A percentile compares a stretch with the other conserved stretches of the same genome.
Conservation (phyloP, 345 rosid genomes). For the Linum lewisii region DNA sequence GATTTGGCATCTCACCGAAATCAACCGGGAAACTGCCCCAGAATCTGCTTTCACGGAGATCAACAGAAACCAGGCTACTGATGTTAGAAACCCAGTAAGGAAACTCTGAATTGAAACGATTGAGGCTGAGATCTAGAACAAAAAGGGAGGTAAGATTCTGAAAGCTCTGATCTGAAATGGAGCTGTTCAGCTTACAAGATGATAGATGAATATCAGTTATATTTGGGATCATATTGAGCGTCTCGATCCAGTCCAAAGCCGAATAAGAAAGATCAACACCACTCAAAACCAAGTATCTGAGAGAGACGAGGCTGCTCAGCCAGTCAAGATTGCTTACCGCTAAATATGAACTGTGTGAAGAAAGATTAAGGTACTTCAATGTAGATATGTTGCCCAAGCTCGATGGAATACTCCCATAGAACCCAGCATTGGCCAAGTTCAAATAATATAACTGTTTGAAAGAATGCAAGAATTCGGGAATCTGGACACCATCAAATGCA, state of each 20-base stretch:
- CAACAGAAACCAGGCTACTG: slow-evolving; percentile 13
- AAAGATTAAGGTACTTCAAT: slow-evolving; percentile 31
- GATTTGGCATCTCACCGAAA: slow-evolving; percentile 3
- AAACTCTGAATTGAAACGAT: slow-evolving; percentile 11
- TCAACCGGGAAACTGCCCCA: slow-evolving; percentile 34
- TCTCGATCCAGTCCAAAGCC: slow-evolving; percentile 11
- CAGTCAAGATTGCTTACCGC: slow-evolving; percentile 23
- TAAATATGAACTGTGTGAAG: slow-evolving; percentile 13
- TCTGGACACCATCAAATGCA: slow-evolving; percentile 15
- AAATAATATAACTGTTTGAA: slow-evolving; percentile 21
- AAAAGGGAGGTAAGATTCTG: slow-evolving; percentile 16
- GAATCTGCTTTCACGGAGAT: slow-evolving; percentile 8
- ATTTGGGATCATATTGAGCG: slow-evolving; percentile 14
- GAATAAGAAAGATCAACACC: slow-evolving; percentile 17
- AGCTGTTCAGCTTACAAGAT: slow-evolving; percentile 18
- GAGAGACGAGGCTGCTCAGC: slow-evolving; percentile 27
- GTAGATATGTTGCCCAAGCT: slow-evolving; percentile 28
- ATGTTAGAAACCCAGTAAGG: slow-evolving; percentile 14
- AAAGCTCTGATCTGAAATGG: slow-evolving; percentile 12
- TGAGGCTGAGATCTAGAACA: slow-evolving; percentile 13
- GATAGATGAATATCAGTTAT: slow-evolving; percentile 27
- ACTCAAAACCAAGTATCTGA: slow-evolving; percentile 17
- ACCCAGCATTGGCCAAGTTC: slow-evolving; percentile 30
- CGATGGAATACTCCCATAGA: slow-evolving; percentile 23
- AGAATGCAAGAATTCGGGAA: slow-evolving; percentile 38